phyloP scores from a whole-genome alignment of 441 rosid genomes.

The Croton laevigatus region DNA sequence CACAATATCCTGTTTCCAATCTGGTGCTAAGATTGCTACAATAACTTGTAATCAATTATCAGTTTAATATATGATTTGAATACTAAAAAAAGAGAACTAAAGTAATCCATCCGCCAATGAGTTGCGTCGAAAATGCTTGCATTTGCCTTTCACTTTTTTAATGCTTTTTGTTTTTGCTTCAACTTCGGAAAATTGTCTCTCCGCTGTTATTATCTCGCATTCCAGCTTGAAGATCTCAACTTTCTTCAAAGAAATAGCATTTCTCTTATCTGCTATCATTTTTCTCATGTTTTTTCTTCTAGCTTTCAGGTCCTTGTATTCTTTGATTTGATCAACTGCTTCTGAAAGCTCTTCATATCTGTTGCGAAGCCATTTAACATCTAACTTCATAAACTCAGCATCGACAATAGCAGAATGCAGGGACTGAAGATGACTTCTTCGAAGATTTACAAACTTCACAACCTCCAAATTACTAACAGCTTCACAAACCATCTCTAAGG shows the following conservation, averaged over 20 bases:
- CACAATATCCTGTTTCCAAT: too few species aligned
- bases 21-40: too few species aligned
- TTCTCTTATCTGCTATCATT: not conserved
- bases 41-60: not conserved
- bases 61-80: too few species aligned
- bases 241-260: slow-evolving; percentile 8
- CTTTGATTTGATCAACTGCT: slow-evolving; percentile 2
- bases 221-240: slow-evolving; percentile 13
- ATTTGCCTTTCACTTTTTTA: slow-evolving; percentile 5
- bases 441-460: not conserved
- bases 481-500: slow-evolving; percentile 17
- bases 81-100: not conserved
- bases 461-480: slow-evolving; percentile 7
- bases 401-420: slow-evolving; percentile 12
- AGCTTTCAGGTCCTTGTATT: not conserved
- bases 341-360: slow-evolving; percentile 7
- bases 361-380: slow-evolving; percentile 19
- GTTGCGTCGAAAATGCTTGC: slow-evolving; percentile 7
- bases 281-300: not conserved
- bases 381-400: slow-evolving; percentile 10
- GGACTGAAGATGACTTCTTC: not conserved
- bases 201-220: not conserved
- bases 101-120: slow-evolving; percentile 12
- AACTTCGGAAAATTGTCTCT: slow-evolving; percentile 7
- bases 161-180: not conserved